A percentile compares a stretch with the other conserved stretches of the same genome.
Conservation (phyloP, 2,329 filamentous ascomycete species). For the Fusarium pseudograminearum region DNA sequence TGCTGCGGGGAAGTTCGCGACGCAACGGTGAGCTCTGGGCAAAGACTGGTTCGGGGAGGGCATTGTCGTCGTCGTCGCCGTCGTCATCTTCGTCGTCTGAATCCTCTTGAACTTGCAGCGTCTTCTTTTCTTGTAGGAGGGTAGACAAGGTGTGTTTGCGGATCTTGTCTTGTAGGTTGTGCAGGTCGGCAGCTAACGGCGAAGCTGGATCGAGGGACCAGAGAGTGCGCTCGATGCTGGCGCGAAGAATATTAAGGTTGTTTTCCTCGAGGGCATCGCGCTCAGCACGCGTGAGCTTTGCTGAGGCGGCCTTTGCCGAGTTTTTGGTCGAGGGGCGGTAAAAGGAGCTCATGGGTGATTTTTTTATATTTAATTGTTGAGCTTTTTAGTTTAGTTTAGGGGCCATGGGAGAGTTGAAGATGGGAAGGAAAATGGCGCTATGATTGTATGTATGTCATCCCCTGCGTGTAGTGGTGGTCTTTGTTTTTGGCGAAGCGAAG, state of each 20-base stretch:
- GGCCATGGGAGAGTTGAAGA: not conserved
- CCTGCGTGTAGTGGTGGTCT: not conserved
- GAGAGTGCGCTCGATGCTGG: constrained; percentile 16
- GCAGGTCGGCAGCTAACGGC: constrained; percentile 12
- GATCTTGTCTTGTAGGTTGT: constrained; percentile 5
- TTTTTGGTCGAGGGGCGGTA: constrained; percentile 27
- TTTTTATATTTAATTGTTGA: not conserved
- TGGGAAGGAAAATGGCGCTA: not conserved
- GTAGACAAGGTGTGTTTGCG: constrained; percentile 8
- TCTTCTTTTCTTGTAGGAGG: constrained; percentile 10
- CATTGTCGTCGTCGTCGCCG: not conserved
- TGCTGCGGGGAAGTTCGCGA: constrained; percentile 5
- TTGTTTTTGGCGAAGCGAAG: not conserved
- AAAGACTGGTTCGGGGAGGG: not conserved
- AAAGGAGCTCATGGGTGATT: constrained; percentile 26
- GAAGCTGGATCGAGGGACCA: constrained; percentile 14
- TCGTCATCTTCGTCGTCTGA: not conserved
- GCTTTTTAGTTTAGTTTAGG: not conserved
- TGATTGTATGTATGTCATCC: constrained; percentile 2
- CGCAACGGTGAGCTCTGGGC: not conserved
- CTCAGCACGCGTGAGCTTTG: constrained; percentile 28
- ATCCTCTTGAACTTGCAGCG: not conserved
- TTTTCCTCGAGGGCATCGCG: constrained; percentile 25
- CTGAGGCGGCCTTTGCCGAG: constrained; percentile 23
- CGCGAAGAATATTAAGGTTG: constrained; percentile 25